These are phyloP conservation scores for Diplodia seriata DNA, from an alignment of 2,329 filamentous ascomycete genomes.

Conservation along the genomic window DNA sequence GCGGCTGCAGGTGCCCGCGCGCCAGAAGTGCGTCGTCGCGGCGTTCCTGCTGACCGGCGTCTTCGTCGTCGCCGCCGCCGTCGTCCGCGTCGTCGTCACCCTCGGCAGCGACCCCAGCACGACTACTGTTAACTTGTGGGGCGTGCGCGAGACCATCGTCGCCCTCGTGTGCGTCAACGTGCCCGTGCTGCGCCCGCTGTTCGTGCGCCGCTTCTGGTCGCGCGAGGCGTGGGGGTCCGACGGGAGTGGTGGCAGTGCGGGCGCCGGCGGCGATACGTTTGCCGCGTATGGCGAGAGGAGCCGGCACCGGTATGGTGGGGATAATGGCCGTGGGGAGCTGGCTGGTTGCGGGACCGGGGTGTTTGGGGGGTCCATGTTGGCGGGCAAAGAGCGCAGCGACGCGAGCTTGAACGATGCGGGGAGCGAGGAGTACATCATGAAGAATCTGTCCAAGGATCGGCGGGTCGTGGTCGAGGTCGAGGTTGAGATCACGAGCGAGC, in stretches of 20 bases:
- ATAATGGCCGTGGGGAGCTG: neutral
- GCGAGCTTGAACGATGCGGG: neutral
- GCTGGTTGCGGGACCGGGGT: neutral
- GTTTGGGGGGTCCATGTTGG: no score
- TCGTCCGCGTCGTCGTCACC: slow-evolving; percentile 44
- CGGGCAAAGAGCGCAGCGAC: neutral
- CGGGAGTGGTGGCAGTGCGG: neutral
- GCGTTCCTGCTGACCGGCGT: slow-evolving; percentile 46
- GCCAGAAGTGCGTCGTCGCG: slow-evolving; percentile 44
- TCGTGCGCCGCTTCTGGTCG: slow-evolving; percentile 41
- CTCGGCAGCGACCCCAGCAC: slow-evolving; percentile 42
- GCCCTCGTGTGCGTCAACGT: slow-evolving; percentile 47
- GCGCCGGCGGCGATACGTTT: neutral
- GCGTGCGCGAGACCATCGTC: slow-evolving; percentile 47
- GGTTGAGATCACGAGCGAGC: slow-evolving; percentile 7
- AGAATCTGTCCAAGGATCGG: neutral
- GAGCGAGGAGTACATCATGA: slow-evolving; percentile 13
- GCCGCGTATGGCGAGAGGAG: neutral
- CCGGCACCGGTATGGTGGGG: neutral
- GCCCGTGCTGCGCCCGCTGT: slow-evolving; percentile 44
- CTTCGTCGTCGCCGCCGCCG: slow-evolving; percentile 48
- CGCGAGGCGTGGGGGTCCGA: neutral
- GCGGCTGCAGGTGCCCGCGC: slow-evolving; percentile 41
- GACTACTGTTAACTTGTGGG: slow-evolving; percentile 48
- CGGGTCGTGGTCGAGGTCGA: slow-evolving; percentile 5